Evolutionary conservation across 345 rosid species (phyloP).

Genomic region (Triadica sebifera): DNA sequence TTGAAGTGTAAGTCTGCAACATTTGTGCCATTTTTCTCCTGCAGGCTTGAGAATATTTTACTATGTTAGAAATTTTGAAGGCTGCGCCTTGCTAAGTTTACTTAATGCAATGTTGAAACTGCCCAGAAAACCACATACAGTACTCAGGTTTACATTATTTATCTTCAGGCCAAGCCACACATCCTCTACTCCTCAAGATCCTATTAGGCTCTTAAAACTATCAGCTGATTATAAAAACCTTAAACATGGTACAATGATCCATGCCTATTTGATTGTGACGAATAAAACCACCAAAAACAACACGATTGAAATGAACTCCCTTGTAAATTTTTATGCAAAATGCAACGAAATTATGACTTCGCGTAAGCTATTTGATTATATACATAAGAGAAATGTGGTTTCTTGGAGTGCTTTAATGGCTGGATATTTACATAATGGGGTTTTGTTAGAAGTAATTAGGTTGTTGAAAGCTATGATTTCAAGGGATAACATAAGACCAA

Average conservation of each 20-base stretch:
- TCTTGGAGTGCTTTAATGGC: constrained; percentile 76
- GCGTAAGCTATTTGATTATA: constrained; percentile 57
- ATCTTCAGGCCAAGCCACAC: constrained; percentile 13
- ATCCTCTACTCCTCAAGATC: constrained; percentile 20
- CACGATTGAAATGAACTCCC: constrained; percentile 35
- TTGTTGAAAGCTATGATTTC: constrained; percentile 55
- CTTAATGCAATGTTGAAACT: not conserved
- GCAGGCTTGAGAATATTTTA: not conserved
- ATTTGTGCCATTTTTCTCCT: not conserved
- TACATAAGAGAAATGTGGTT: constrained; percentile 56
- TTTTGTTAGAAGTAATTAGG: constrained; percentile 43
- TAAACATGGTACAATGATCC: constrained; percentile 48
- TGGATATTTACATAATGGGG: constrained; percentile 57
- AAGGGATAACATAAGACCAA: constrained; percentile 38
- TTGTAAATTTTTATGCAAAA: constrained; percentile 57
- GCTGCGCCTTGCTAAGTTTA: not conserved
- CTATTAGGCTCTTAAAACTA: constrained; percentile 43
- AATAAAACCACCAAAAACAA: constrained; percentile 17
- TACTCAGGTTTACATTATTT: constrained; percentile 13
- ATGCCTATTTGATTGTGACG: constrained; percentile 50
- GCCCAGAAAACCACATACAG: not conserved
- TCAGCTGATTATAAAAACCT: constrained; percentile 49
- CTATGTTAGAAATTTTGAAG: not conserved
- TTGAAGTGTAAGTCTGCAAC: not conserved
- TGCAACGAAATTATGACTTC: constrained; percentile 44